A percentile compares a stretch with the other conserved stretches of the same genome.
Evolutionary conservation across 805 yeast genomes (phyloP).

Genomic region (Ogataea nakhonphanomensis): DNA sequence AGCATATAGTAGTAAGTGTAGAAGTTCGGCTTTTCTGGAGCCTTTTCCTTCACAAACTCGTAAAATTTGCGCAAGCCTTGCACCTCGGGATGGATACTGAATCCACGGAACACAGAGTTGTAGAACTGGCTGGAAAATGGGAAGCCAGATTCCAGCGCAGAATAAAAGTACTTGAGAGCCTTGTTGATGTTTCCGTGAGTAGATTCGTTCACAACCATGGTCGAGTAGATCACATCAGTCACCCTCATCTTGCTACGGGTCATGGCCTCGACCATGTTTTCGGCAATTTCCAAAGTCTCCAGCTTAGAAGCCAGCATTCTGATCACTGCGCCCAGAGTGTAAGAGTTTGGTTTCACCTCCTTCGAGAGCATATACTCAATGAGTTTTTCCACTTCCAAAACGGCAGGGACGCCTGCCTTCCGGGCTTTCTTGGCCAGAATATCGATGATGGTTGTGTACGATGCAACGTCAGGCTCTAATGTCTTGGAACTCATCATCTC

Average conservation of each 20-base stretch:
- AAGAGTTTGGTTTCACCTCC: constrained; percentile 39
- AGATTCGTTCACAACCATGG: constrained; percentile 47
- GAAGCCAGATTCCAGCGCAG: constrained; percentile 34
- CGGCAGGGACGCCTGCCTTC: constrained; percentile 37
- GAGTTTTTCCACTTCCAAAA: constrained; percentile 30
- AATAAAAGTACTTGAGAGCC: constrained; percentile 41
- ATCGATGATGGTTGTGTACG: constrained; percentile 59
- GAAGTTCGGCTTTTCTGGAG: constrained; percentile 39
- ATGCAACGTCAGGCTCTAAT: constrained; percentile 55
- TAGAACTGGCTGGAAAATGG: constrained; percentile 37
- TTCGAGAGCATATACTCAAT: constrained; percentile 33
- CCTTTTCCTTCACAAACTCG: constrained; percentile 30
- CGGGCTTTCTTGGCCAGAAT: constrained; percentile 49
- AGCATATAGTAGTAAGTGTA: constrained; percentile 49
- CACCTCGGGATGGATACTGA: constrained; percentile 34
- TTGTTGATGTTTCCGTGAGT: constrained; percentile 37
- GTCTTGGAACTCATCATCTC: constrained; percentile 35
- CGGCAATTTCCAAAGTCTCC: constrained; percentile 48
- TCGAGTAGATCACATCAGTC: constrained; percentile 39
- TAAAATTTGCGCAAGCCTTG: constrained; percentile 41
- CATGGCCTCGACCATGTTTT: constrained; percentile 44
- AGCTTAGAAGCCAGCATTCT: constrained; percentile 49
- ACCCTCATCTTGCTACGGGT: constrained; percentile 30
- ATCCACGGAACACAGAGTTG: constrained; percentile 49
- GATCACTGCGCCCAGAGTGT: constrained; percentile 50